A percentile compares a stretch with the other conserved stretches of the same genome.
Conservation (phyloP, 495 filamentous ascomycete species). For the Glonium stellatum region DNA sequence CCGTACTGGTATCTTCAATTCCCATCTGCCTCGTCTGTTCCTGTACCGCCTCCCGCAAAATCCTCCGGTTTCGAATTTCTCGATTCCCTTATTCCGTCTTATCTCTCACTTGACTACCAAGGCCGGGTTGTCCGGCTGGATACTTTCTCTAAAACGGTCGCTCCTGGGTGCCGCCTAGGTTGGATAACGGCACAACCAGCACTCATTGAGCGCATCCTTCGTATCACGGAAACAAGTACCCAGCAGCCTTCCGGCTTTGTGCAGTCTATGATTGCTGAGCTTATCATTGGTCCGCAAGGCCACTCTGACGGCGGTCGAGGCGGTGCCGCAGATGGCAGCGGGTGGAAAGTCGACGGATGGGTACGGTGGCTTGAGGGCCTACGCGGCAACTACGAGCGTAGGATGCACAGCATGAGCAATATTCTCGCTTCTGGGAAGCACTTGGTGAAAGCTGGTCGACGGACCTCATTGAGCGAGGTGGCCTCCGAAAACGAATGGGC, state of each 20-base stretch:
- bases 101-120: slow-evolving; percentile 63
- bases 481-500: slow-evolving; percentile 50
- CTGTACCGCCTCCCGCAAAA: slow-evolving; percentile 32
- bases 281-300: slow-evolving; percentile 62
- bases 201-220: slow-evolving; percentile 63
- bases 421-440: slow-evolving; percentile 59
- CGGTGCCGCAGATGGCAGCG: slow-evolving; percentile 39
- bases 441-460: slow-evolving; percentile 45
- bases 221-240: slow-evolving; percentile 67
- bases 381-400: slow-evolving; percentile 69
- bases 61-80: slow-evolving; percentile 71
- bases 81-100: slow-evolving; percentile 75
- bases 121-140: slow-evolving; percentile 68
- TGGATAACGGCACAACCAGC: slow-evolving; percentile 56
- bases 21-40: slow-evolving; percentile 42
- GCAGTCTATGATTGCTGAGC: slow-evolving; percentile 69
- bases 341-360: slow-evolving; percentile 83
- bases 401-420: slow-evolving; percentile 70
- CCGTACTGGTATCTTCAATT: slow-evolving; percentile 96
- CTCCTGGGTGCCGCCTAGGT: slow-evolving; percentile 41
- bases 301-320: slow-evolving; percentile 35
- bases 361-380: slow-evolving; percentile 82
- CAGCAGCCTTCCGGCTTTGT: slow-evolving; percentile 85
- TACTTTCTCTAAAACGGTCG: slow-evolving; percentile 43
- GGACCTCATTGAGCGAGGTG: slow-evolving; percentile 33